phyloP scores from a whole-genome alignment of 495 filamentous ascomycete species.

The Tuber aestivum region DNA sequence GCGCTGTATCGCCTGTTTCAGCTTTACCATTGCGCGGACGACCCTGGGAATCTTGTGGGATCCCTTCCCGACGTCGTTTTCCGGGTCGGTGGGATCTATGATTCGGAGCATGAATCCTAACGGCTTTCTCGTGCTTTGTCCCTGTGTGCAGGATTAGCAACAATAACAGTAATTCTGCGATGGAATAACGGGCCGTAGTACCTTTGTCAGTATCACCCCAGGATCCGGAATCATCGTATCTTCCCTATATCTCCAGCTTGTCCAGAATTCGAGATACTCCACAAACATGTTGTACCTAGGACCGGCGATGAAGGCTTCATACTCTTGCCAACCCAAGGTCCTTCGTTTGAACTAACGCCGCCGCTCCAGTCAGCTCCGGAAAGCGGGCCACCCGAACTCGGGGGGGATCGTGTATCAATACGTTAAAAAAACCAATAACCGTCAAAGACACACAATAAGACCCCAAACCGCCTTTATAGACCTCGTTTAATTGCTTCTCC shows the following conservation, averaged over 20 bases:
- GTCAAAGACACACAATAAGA: slow-evolving; percentile 27
- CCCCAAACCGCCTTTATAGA: slow-evolving; percentile 26
- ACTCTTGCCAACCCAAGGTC: not conserved
- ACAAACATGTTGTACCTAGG: not conserved
- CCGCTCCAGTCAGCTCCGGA: slow-evolving; percentile 5
- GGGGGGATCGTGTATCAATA: not conserved
- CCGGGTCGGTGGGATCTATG: slow-evolving; percentile 17
- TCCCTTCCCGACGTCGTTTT: slow-evolving; percentile 11
- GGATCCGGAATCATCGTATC: not conserved
- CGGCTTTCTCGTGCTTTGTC: not conserved
- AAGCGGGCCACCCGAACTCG: not conserved
- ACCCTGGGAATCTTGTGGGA: not conserved
- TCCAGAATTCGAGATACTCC: not conserved
- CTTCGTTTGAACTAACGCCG: not conserved
- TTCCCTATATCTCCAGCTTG: not conserved
- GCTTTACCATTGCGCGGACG: not conserved
- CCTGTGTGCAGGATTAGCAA: not conserved
- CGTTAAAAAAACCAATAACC: slow-evolving; percentile 35
- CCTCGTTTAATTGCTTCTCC: slow-evolving; percentile 22
- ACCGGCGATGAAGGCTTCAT: not conserved
- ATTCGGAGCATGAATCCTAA: not conserved
- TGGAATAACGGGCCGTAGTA: not conserved
- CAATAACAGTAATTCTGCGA: not conserved
- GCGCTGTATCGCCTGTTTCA: not conserved
- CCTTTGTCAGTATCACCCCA: not conserved